Percentiles rank a stretch among this genome's conserved stretches.
Conservation (phyloP, 2,329 filamentous ascomycete genomes). For the Verticillium nubilum region DNA sequence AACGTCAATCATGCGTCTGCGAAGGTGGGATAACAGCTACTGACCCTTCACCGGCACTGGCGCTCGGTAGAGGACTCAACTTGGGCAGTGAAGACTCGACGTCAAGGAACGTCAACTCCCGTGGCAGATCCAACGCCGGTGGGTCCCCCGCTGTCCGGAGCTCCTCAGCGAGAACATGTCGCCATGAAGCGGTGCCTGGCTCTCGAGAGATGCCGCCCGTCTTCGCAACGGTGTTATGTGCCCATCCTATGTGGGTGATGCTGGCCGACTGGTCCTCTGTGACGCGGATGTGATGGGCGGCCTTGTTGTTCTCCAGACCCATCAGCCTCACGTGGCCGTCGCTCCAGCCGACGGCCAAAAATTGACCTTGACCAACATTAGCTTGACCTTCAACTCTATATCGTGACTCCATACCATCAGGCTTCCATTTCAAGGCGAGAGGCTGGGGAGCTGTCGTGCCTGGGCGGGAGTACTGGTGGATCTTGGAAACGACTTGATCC, state of each 20-base stretch:
- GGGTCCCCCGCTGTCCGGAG: conserved; percentile 18
- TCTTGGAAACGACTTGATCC: conserved; percentile 58
- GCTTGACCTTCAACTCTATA: background rate
- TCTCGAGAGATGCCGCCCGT: conserved; percentile 13
- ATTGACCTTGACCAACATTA: conserved; percentile 47
- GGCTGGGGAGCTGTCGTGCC: conserved; percentile 35
- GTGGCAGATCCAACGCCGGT: conserved; percentile 52
- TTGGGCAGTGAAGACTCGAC: conserved; percentile 72
- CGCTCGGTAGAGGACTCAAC: conserved; percentile 61
- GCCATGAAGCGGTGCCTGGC: conserved; percentile 17
- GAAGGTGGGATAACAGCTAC: conserved; percentile 19
- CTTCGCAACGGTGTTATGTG: conserved; percentile 34
- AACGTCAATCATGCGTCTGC: background rate
- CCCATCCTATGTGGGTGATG: conserved; percentile 51
- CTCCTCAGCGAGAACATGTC: conserved; percentile 20
- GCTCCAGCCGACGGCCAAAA: conserved; percentile 78
- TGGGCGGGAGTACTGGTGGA: conserved; percentile 35
- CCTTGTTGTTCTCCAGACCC: conserved; percentile 75
- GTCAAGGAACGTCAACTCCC: conserved; percentile 69
- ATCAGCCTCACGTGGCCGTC: conserved; percentile 74
- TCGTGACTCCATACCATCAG: conserved; percentile 50
- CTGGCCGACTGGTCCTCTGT: conserved; percentile 34
- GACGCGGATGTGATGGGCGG: conserved; percentile 64
- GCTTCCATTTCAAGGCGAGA: conserved; percentile 57
- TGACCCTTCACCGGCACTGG: conserved; percentile 58